Conservation (phyloP, 1,284 basidiomycete species). For the Puccinia coronata region DNA sequence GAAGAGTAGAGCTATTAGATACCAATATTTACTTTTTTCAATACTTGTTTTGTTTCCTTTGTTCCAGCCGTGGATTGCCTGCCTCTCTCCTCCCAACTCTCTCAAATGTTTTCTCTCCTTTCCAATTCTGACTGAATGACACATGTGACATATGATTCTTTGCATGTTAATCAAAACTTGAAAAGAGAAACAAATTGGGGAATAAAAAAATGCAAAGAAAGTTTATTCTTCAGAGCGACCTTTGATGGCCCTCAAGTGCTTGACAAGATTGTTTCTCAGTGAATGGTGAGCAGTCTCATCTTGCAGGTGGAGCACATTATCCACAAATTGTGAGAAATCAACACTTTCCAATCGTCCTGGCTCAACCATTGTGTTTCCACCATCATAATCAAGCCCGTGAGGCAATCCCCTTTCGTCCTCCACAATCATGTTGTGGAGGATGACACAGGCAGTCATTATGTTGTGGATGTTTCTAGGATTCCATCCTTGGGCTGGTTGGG, state of each 20-base stretch:
- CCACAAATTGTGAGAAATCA: background rate
- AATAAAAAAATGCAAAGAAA: background rate
- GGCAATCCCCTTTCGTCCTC: background rate
- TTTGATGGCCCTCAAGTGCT: background rate
- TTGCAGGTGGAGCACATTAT: background rate
- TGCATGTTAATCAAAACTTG: no score
- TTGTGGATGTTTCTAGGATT: background rate
- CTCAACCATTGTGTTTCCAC: background rate
- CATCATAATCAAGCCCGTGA: background rate
- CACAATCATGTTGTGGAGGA: conserved; percentile 3
- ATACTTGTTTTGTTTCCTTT: no score
- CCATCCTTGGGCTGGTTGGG: background rate
- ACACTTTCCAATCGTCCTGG: background rate
- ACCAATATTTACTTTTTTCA: no score
- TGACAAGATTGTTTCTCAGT: background rate
- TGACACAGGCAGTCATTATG: conserved; percentile 3
- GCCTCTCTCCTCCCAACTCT: no score
- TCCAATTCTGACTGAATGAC: no score
- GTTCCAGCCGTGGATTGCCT: no score
- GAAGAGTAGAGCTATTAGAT: no score
- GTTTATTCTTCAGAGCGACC: background rate
- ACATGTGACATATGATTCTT: no score
- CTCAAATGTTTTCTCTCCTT: no score
- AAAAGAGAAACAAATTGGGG: background rate
- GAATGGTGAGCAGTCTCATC: background rate